A percentile compares a stretch with the other conserved stretches of the same genome.
Conservation (phyloP, 2,329 filamentous ascomycete genomes). For the Exophiala sideris region DNA sequence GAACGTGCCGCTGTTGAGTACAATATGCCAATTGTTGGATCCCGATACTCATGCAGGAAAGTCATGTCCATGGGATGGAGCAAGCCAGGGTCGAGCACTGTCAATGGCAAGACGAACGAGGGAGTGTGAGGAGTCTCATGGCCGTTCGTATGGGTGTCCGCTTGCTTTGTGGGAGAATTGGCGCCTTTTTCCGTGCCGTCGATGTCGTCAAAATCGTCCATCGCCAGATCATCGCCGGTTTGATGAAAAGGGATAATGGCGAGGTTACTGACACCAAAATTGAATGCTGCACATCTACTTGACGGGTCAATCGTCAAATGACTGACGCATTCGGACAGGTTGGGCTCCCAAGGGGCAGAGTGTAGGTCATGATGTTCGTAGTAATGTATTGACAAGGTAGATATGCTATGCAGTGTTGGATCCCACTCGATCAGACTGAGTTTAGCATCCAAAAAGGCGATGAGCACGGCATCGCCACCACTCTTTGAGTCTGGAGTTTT, state of each 20-base stretch:
- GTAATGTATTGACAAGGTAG: constrained; percentile 93
- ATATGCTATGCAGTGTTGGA: constrained; percentile 70
- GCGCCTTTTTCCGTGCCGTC: constrained; percentile 65
- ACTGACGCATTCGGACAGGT: constrained; percentile 72
- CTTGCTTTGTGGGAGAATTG: constrained; percentile 34
- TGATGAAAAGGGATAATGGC: constrained; percentile 93
- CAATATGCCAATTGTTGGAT: constrained; percentile 93
- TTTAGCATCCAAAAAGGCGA: constrained; percentile 88
- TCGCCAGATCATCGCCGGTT: constrained; percentile 79
- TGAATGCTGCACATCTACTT: constrained; percentile 89
- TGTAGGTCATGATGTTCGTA: constrained; percentile 92
- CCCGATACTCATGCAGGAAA: constrained; percentile 94
- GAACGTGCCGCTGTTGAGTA: constrained; percentile 73
- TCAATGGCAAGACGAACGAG: constrained; percentile 89
- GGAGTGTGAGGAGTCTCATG: constrained; percentile 71
- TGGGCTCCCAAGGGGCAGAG: constrained; percentile 75
- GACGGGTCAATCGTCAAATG: constrained; percentile 84
- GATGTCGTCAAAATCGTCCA: constrained; percentile 78
- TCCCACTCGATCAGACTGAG: constrained; percentile 94
- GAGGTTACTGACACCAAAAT: constrained; percentile 82
- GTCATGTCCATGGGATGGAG: constrained; percentile 86
- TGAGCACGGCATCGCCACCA: constrained; percentile 76
- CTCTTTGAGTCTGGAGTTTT: constrained; percentile 69
- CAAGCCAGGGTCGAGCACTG: constrained; percentile 80
- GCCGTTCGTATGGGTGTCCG: constrained; percentile 34